phyloP scores from a whole-genome alignment of 768 basidiomycete species.

The Russula sp. region DNA sequence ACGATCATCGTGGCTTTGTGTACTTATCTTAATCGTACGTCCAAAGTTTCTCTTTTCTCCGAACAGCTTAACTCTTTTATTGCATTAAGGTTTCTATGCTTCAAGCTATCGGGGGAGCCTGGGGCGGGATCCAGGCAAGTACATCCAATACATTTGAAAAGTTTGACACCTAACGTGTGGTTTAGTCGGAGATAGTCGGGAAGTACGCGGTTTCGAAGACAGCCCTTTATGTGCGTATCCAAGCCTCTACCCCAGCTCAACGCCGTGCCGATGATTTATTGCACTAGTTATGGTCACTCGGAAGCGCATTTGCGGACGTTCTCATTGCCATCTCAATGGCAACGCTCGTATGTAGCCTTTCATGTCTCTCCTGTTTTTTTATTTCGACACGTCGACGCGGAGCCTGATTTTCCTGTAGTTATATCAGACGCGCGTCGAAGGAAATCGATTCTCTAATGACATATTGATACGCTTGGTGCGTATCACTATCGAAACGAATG shows the following conservation, averaged over 20 bases:
- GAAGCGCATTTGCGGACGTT: constrained; percentile 17
- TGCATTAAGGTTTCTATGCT: constrained; percentile 1
- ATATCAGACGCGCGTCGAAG: constrained; percentile 1
- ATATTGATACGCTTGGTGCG: constrained; percentile 32
- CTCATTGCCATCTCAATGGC: constrained; percentile 20
- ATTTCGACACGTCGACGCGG: not conserved
- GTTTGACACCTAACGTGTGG: not conserved
- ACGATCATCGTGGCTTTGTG: constrained; percentile 13
- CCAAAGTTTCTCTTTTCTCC: not conserved
- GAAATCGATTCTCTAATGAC: constrained; percentile 6
- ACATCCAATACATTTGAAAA: not conserved
- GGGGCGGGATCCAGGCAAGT: constrained; percentile 22
- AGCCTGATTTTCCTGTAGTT: not conserved
- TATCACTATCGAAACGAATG: constrained; percentile 34
- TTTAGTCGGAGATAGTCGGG: constrained; percentile 5
- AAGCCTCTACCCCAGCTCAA: not conserved
- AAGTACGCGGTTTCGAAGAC: constrained; percentile 11
- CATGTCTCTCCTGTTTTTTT: too few relatives aligned
- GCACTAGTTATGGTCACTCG: constrained; percentile 16
- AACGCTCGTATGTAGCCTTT: constrained; percentile 8
- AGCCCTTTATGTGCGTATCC: constrained; percentile 15
- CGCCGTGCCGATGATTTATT: not conserved
- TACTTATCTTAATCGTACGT: constrained; percentile 14
- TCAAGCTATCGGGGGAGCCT: constrained; percentile 4
- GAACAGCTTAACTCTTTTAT: not conserved